phyloP scores from a whole-genome alignment of 305 asterid genomes.

The Caryopteris hybrid region DNA sequence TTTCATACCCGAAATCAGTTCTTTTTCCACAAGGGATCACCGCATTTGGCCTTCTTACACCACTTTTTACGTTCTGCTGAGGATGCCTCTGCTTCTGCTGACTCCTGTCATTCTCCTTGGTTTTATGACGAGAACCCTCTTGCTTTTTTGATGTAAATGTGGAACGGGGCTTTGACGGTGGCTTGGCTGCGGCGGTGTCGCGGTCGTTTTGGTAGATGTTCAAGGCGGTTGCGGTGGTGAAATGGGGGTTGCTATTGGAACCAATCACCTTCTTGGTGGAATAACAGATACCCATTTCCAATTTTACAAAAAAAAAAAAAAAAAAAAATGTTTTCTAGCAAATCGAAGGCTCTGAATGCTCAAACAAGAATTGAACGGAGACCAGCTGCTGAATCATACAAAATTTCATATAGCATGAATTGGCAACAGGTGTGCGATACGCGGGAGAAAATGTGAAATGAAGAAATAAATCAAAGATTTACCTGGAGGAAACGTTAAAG shows the following conservation, averaged over 20 bases:
- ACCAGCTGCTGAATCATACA: constrained; percentile 12
- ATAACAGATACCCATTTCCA: constrained; percentile 58
- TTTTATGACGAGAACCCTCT: constrained; percentile 30
- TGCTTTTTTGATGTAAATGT: constrained; percentile 16
- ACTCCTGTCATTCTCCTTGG: constrained; percentile 21
- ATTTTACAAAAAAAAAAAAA: neutral
- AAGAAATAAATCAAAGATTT: neutral
- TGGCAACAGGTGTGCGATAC: neutral
- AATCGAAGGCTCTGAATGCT: constrained; percentile 15
- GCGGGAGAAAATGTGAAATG: constrained; percentile 25
- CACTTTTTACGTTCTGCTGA: constrained; percentile 26
- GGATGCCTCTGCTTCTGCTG: constrained; percentile 37
- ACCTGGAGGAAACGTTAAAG: constrained; percentile 29
- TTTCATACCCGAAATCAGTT: constrained; percentile 72
- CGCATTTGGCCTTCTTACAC: constrained; percentile 37
- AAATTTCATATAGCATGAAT: neutral
- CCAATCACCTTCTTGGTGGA: constrained; percentile 55
- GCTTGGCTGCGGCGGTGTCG: constrained; percentile 14
- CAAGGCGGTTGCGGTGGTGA: no score
- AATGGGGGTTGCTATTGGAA: constrained; percentile 29
- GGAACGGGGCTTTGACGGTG: constrained; percentile 7
- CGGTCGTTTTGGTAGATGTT: constrained; percentile 23
- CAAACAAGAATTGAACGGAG: constrained; percentile 6
- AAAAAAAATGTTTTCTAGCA: no score
- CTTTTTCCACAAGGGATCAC: constrained; percentile 68